phyloP scores from a whole-genome alignment of 495 filamentous ascomycete genomes.

The Coniosporium apollinis region DNA sequence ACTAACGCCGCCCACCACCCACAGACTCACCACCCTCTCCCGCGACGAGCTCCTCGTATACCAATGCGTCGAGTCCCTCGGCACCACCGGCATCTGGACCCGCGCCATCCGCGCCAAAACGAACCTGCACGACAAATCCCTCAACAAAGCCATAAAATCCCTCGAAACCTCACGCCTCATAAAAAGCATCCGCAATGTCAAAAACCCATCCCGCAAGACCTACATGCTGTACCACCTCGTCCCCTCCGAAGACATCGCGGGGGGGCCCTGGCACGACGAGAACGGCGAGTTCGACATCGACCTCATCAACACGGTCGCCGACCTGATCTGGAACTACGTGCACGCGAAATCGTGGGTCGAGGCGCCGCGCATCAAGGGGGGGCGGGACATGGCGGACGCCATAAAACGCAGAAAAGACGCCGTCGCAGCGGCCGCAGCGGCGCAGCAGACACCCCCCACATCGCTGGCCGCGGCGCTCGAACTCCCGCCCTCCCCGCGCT shows the following conservation, averaged over 20 bases:
- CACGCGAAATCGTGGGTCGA: slow-evolving; percentile 42
- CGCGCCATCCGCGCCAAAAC: slow-evolving; percentile 56
- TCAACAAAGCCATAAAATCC: slow-evolving; percentile 58
- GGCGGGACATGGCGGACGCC: no score
- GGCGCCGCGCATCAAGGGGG: not conserved
- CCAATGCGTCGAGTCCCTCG: slow-evolving; percentile 65
- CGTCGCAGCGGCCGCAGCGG: not conserved
- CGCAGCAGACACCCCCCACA: not conserved
- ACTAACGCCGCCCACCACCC: not conserved
- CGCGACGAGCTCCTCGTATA: slow-evolving; percentile 68
- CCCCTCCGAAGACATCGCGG: slow-evolving; percentile 75
- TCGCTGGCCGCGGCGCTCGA: no score
- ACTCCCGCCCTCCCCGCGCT: no score
- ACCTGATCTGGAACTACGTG: slow-evolving; percentile 55
- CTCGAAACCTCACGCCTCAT: slow-evolving; percentile 77
- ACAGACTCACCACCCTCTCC: slow-evolving; percentile 12
- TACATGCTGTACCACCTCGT: slow-evolving; percentile 49
- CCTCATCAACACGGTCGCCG: slow-evolving; percentile 57
- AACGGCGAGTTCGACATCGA: slow-evolving; percentile 70
- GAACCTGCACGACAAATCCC: slow-evolving; percentile 59
- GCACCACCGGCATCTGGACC: slow-evolving; percentile 73
- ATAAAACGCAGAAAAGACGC: slow-evolving; percentile 1
- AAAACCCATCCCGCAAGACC: slow-evolving; percentile 42
- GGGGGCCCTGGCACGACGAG: slow-evolving; percentile 86
- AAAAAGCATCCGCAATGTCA: slow-evolving; percentile 49